phyloP scores from a whole-genome alignment of 768 basidiomycete genomes.

The Tremella yokohamensis region DNA sequence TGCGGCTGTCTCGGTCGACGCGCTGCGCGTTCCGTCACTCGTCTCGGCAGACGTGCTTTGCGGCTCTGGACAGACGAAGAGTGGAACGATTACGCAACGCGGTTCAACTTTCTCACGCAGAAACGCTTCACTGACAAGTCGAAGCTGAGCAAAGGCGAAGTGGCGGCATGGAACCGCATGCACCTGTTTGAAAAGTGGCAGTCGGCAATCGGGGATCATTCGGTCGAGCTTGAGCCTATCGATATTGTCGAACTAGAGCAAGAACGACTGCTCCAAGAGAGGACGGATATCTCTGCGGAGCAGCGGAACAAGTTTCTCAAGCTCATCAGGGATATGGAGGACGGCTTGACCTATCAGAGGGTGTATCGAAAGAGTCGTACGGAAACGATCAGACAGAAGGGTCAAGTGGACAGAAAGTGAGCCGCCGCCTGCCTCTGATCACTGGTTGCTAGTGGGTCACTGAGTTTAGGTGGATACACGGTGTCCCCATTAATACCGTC shows the following conservation, averaged over 20 bases:
- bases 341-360: constrained; percentile 7
- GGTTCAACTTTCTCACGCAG: no score
- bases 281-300: no score
- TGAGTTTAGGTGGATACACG: constrained; percentile 17
- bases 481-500: constrained; percentile 10
- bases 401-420: constrained; percentile 16
- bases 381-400: constrained; percentile 3
- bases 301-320: no score
- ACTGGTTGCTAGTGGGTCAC: not conserved
- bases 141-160: no score
- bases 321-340: no score
- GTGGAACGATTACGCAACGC: not conserved
- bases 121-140: no score
- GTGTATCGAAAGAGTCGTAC: constrained; percentile 17
- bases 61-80: constrained; percentile 4
- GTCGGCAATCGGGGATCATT: no score
- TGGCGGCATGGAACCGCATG: no score
- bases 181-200: no score
- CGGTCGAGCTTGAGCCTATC: no score
- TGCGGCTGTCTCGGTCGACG: not conserved
- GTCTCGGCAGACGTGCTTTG: not conserved
- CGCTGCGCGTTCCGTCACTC: not conserved
- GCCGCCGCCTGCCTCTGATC: not conserved
- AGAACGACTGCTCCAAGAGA: no score
- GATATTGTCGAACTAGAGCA: no score